These are phyloP conservation scores for Wickerhamiella kurtzmanii DNA, from an alignment of 805 yeast genomes.

Conservation along the genomic window DNA sequence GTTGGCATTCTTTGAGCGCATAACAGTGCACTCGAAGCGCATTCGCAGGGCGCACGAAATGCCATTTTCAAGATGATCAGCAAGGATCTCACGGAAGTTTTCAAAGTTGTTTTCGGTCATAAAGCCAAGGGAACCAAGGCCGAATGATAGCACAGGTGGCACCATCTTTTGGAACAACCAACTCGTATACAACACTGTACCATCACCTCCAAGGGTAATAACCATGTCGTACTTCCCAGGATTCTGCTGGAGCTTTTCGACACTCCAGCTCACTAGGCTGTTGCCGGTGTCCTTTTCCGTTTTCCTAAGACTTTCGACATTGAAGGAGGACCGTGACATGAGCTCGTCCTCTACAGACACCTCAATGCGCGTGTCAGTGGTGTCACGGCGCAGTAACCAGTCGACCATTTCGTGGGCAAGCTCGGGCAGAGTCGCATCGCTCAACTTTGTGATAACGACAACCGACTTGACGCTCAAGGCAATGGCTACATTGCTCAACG, in stretches of 20 bases:
- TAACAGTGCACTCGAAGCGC: conserved; percentile 73
- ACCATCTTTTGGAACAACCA: conserved; percentile 72
- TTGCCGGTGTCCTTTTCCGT: conserved; percentile 34
- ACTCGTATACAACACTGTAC: conserved; percentile 83
- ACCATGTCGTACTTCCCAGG: conserved; percentile 55
- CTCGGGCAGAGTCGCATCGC: conserved; percentile 16
- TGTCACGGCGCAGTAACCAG: conserved; percentile 19
- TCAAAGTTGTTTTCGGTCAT: conserved; percentile 75
- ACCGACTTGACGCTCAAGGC: conserved; percentile 17
- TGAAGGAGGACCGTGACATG: conserved; percentile 48
- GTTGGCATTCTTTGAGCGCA: conserved; percentile 21
- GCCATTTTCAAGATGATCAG: conserved; percentile 50
- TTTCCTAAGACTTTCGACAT: conserved; percentile 37
- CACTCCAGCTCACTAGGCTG: conserved; percentile 54
- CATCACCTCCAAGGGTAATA: conserved; percentile 91
- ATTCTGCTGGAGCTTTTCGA: conserved; percentile 24
- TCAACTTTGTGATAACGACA: conserved; percentile 18
- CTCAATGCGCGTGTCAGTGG: conserved; percentile 17
- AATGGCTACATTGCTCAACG: conserved; percentile 18
- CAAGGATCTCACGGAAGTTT: conserved; percentile 47
- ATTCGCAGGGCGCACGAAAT: conserved; percentile 68
- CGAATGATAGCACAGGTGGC: conserved; percentile 83
- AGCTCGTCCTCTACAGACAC: conserved; percentile 69
- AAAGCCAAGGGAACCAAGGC: conserved; percentile 86
- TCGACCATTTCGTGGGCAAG: conserved; percentile 14